A percentile compares a stretch with the other conserved stretches of the same genome.
Conservation (phyloP, 1,284 basidiomycete species). For the Heterobasidion parviporum region DNA sequence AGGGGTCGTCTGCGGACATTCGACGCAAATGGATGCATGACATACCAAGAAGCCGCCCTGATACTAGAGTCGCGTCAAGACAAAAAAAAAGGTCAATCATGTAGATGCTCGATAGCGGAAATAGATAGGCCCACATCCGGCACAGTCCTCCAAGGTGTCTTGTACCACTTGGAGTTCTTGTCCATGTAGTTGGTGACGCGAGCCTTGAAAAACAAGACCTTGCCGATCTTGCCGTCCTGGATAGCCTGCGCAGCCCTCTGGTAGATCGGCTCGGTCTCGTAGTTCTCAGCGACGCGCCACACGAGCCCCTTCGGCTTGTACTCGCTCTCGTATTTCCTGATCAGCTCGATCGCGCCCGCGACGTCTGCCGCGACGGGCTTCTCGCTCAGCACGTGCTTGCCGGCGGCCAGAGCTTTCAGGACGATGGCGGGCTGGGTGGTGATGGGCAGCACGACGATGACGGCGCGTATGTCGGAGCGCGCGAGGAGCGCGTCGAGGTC, state of each 20-base stretch:
- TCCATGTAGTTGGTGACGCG: constrained; percentile 49
- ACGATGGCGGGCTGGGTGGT: constrained; percentile 63
- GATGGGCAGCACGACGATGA: constrained; percentile 76
- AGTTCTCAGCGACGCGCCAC: constrained; percentile 86
- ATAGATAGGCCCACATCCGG: constrained; percentile 51
- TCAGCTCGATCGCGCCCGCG: constrained; percentile 49
- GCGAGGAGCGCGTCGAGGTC: constrained; percentile 59
- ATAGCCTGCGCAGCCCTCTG: constrained; percentile 46
- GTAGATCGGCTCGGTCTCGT: constrained; percentile 60
- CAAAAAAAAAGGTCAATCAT: not conserved
- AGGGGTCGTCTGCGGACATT: constrained; percentile 9
- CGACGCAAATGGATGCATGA: constrained; percentile 9
- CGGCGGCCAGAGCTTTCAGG: constrained; percentile 51
- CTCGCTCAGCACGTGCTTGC: constrained; percentile 83
- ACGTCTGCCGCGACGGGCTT: constrained; percentile 80
- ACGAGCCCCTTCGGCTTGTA: constrained; percentile 66
- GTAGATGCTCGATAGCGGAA: not conserved
- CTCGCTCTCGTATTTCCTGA: constrained; percentile 54
- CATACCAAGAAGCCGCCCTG: constrained; percentile 75
- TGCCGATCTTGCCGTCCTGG: constrained; percentile 50
- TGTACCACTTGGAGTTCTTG: constrained; percentile 65
- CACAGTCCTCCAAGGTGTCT: constrained; percentile 74
- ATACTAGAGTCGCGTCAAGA: constrained; percentile 37
- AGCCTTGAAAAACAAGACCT: constrained; percentile 55
- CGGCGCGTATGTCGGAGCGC: constrained; percentile 58